Evolutionary conservation across 768 basidiomycete species (phyloP), one percentile per base, ranked within the genome.

Genomic region (Postia placenta): DNA sequence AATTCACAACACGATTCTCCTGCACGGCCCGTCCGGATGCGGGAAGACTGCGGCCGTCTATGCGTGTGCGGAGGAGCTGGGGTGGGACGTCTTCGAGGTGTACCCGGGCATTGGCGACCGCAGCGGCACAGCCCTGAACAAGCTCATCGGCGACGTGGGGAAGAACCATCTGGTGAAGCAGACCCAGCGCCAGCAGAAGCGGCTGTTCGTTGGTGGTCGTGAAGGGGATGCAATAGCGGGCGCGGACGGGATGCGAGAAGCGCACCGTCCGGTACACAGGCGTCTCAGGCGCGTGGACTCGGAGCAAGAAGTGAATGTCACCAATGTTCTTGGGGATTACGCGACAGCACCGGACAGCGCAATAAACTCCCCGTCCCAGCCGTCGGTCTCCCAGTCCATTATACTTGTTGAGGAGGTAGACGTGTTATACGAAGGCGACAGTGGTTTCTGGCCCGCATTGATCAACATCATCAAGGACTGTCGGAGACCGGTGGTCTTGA

Each of bases 11-110:
- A 86, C 92, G 0, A 87, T 98, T 42, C 70, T 99, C 12, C 75
- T 99, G 35, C 63, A 71, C 37, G 96, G 96, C 0, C 92, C 92
- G 1, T 67, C 76, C 26, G 95, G 94, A 11, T 74, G 74, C 46
- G 96, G 96, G 26, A 99, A 99, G 70, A 94, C 92, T 4, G 84
- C 91, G 1, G 79, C 91, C 19, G 86, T 96, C 2, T 93, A 96
- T 66, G 93, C 95, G 0, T 94, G 92, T 60, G 92, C 93, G 4
- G 80, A 83, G 47, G 95, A 99, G 67, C 74, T 99, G 27, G 91
- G 85, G 12, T 99, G 91, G 90, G 90, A 94, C 43, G 81, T 98
- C 11, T 96, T 97, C 60, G 96, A 99, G 64, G 92, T 98, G 11
- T 87, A 93, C 67, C 90, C 96, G 22, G 96, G 96, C 2, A 83